A percentile compares a stretch with the other conserved stretches of the same genome.
phyloP scores from a whole-genome alignment of 1,284 basidiomycete genomes.

The Hypsizygus ulmarius region DNA sequence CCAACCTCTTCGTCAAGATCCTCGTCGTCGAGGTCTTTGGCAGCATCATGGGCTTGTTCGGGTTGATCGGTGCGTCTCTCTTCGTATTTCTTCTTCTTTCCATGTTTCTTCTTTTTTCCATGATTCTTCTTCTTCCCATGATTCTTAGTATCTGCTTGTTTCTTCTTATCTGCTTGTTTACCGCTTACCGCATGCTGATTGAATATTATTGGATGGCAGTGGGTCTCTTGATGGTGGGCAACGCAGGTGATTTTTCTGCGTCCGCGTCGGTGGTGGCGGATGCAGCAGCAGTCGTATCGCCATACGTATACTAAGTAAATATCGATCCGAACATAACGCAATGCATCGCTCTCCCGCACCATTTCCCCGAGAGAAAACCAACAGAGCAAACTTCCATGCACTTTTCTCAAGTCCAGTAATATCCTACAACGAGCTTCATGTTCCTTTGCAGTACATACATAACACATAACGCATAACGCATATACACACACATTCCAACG shows the following conservation, averaged over 20 bases:
- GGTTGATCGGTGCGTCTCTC: constrained; percentile 78
- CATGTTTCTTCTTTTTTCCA: no score
- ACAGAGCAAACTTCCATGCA: neutral
- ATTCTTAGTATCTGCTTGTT: no score
- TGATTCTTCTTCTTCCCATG: no score
- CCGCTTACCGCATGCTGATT: neutral
- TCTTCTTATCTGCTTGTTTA: no score
- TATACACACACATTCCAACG: neutral
- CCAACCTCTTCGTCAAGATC: constrained; percentile 90
- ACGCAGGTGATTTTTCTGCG: constrained; percentile 54
- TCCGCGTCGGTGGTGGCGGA: constrained; percentile 28
- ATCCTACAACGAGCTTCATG: no score
- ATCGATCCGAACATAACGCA: no score
- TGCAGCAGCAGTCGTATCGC: constrained; percentile 32
- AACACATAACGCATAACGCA: no score
- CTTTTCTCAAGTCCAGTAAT: no score
- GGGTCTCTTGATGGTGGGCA: constrained; percentile 62
- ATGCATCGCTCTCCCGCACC: neutral
- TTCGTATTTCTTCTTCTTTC: neutral
- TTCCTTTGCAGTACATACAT: no score
- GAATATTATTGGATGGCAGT: constrained; percentile 38
- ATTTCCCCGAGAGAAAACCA: neutral
- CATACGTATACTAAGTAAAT: constrained; percentile 34
- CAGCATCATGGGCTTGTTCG: constrained; percentile 88
- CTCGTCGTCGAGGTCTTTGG: constrained; percentile 95